phyloP scores from a whole-genome alignment of 352 stramenopile species.

The Globisporangium yorkense region DNA sequence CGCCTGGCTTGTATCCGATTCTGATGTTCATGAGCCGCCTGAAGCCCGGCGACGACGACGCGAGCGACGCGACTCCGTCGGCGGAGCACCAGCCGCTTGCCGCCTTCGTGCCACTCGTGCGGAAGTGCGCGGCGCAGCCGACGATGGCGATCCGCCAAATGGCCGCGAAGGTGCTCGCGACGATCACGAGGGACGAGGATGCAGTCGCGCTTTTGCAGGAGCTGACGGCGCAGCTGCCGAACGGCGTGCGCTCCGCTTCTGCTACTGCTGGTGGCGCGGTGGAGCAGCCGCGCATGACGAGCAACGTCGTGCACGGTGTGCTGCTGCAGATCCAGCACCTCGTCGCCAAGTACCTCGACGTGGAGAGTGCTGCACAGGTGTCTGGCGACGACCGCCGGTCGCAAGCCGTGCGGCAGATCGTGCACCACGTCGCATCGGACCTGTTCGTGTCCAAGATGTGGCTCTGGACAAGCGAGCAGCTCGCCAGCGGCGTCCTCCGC shows the following conservation, averaged over 20 bases:
- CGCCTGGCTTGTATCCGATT: constrained; percentile 64
- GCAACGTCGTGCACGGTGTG: constrained; percentile 62
- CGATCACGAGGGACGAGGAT: constrained; percentile 57
- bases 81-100: constrained; percentile 20
- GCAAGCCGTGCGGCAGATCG: constrained; percentile 16
- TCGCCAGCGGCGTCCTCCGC: constrained; percentile 36
- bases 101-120: constrained; percentile 63
- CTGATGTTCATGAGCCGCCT: constrained; percentile 79
- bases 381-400: constrained; percentile 5
- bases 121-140: constrained; percentile 57
- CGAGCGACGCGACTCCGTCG: constrained; percentile 13
- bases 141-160: constrained; percentile 79
- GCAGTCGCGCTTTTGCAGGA: constrained; percentile 30
- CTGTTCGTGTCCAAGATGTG: constrained; percentile 42
- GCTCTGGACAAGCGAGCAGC: constrained; percentile 26
- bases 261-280: not conserved
- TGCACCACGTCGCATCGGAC: constrained; percentile 23
- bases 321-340: constrained; percentile 55
- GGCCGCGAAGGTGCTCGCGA: constrained; percentile 66
- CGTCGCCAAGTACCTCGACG: constrained; percentile 30
- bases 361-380: not conserved
- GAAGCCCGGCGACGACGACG: constrained; percentile 52
- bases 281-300: constrained; percentile 18
- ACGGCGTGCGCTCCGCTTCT: constrained; percentile 16
- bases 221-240: constrained; percentile 37